phyloP scores from a whole-genome alignment of 352 stramenopile genomes.

The Lagenidium sp. region DNA sequence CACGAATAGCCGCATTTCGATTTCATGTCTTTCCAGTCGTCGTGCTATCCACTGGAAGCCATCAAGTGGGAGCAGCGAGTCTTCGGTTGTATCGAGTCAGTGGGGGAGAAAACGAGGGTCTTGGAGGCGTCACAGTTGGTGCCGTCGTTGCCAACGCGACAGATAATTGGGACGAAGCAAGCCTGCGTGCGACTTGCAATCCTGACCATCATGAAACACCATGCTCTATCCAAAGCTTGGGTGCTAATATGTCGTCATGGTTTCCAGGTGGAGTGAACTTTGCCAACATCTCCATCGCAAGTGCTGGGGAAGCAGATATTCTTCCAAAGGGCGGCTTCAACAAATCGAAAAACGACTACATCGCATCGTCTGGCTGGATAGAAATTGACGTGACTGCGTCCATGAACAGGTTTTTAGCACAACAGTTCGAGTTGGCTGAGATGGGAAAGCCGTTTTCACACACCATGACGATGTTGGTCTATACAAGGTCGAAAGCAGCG shows the following conservation, averaged over 20 bases:
- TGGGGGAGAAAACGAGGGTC: conserved; percentile 50
- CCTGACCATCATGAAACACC: too few relatives aligned
- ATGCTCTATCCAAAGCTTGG: too few relatives aligned
- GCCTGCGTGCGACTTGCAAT: conserved; percentile 18
- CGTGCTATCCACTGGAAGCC: conserved; percentile 22
- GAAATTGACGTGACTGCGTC: conserved; percentile 61
- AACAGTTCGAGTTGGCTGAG: conserved; percentile 9
- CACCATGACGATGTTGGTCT: conserved; percentile 52
- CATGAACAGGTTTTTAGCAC: conserved; percentile 36
- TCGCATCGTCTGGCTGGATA: conserved; percentile 32
- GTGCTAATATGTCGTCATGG: too few relatives aligned
- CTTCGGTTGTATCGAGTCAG: conserved; percentile 45
- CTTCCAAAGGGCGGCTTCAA: conserved; percentile 25
- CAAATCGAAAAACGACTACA: conserved; percentile 23
- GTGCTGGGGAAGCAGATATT: conserved; percentile 22
- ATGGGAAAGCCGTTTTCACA: conserved; percentile 17
- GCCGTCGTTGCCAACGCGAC: conserved; percentile 20
- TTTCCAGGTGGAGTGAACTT: conserved; percentile 25
- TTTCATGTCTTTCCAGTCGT: conserved; percentile 31
- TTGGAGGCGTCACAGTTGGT: conserved; percentile 45
- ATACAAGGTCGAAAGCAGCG: conserved; percentile 23
- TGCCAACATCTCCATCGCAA: conserved; percentile 11
- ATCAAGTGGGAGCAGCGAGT: conserved; percentile 36
- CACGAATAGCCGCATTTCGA: conserved; percentile 24
- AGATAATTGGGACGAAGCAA: conserved; percentile 27